phyloP scores from a whole-genome alignment of 2,329 filamentous ascomycete genomes.

The Helicocarpus griseus region DNA sequence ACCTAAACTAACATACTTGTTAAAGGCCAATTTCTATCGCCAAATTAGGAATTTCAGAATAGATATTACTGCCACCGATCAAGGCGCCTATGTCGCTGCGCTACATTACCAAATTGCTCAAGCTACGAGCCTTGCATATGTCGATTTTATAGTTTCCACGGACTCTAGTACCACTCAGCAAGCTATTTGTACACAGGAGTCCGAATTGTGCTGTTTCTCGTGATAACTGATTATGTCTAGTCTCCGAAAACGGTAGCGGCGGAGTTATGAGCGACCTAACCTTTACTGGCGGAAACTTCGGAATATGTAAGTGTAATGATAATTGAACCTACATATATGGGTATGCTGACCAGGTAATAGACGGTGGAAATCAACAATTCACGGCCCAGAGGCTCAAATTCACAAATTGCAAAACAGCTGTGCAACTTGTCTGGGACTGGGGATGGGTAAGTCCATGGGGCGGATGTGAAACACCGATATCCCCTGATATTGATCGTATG shows the following conservation, averaged over 20 bases:
- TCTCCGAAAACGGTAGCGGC: conserved; percentile 4
- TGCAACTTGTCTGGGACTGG: conserved; percentile 3
- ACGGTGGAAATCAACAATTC: conserved; percentile 3
- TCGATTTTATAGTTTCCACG: conserved; percentile 2
- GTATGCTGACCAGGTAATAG: not conserved
- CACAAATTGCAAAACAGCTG: conserved; percentile 1
- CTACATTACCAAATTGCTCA: conserved; percentile 12
- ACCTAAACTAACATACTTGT: not conserved
- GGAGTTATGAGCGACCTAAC: conserved; percentile 2
- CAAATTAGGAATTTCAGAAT: conserved; percentile 17
- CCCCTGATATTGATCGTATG: not conserved
- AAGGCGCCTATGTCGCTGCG: conserved; percentile 27
- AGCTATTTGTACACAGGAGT: not conserved
- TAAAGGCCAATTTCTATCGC: conserved; percentile 15
- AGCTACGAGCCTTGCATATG: conserved; percentile 3
- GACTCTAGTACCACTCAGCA: conserved; percentile 1
- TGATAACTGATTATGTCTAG: not conserved
- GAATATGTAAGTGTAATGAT: not conserved
- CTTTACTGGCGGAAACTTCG: conserved; percentile 2
- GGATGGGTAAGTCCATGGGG: not conserved
- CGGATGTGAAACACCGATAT: not conserved
- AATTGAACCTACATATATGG: not conserved
- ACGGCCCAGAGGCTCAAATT: conserved; percentile 2
- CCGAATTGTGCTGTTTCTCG: not conserved
- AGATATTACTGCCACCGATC: conserved; percentile 22